Base-by-base conservation (phyloP, 2,329 filamentous ascomycete species). In the Colletotrichum destructivum region DNA sequence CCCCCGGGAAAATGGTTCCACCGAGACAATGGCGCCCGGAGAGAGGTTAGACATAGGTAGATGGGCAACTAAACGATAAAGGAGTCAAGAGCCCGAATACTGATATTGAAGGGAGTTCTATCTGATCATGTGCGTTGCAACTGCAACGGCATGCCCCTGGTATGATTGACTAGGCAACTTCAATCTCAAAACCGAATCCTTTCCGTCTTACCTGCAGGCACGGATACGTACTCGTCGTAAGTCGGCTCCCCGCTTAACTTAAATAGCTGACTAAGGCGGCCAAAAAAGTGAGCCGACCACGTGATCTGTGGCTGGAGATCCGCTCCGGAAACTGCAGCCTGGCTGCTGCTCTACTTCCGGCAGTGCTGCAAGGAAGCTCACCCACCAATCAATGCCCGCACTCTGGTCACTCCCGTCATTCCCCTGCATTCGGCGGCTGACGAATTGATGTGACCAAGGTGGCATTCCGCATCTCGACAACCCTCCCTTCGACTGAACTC, bases 1-100 rank as follows among this genome's bases (percentile, higher is more conserved):
- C n/a, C n/a, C 12, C 18, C 70, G 66, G 70, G 40, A 56, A 23
- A 57, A 72, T 72, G 57, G 70, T 72, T 72, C 66, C 52, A 72
- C 70, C 70, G 70, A 66, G 46, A 35, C n/a, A 47, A 38, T 26
- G 54, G 69, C 57, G 26, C 23, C 21, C 70, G 70, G 54, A 47
- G 8, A 12, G 42, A 59, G 42, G 16, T 66, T 23, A 42, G 21
- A 31, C 21, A 51, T 49, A 47, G 55, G 71, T 66, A 44, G 55
- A 71, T 49, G 3, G 44, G 66, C 61, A 56, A 51, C 11, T 1
- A 8, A 5, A 13, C 23, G 2, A 11, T 12, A 18, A 52, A 31
- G 23, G 56, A 61, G 57, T 38, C 38, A 56, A 26, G n/a, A 31
- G 26, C 26, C 2, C 55, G 40, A 23, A 26, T 12, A 12, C 44